A percentile compares a stretch with the other conserved stretches of the same genome.
Evolutionary conservation across 2,329 filamentous ascomycete genomes (phyloP).

Genomic region (Cercospora sp.): DNA sequence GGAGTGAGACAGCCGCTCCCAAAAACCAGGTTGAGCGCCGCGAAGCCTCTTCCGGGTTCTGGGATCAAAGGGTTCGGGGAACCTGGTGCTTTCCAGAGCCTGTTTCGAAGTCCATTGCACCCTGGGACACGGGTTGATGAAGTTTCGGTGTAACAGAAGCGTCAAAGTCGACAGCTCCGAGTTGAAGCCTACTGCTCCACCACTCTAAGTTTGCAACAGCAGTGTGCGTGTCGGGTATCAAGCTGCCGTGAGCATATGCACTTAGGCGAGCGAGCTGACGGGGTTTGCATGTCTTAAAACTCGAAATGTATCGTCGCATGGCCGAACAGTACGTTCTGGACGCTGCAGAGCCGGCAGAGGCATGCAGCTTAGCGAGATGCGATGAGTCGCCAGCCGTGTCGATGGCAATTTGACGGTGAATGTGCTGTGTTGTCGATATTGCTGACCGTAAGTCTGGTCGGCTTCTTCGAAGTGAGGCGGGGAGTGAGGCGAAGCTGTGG

Average conservation of each 20-base stretch:
- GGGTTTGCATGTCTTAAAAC: neutral
- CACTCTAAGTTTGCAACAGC: neutral
- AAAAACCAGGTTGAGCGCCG: neutral
- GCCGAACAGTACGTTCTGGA: neutral
- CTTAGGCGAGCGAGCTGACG: neutral
- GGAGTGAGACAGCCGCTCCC: neutral
- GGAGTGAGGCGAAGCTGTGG: neutral
- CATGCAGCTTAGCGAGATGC: neutral
- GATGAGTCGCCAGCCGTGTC: neutral
- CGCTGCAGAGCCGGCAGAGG: neutral
- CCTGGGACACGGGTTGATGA: neutral
- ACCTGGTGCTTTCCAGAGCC: neutral
- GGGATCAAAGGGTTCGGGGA: neutral
- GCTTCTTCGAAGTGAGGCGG: neutral
- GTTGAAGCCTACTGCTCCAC: neutral
- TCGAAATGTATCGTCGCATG: neutral
- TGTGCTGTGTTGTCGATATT: neutral
- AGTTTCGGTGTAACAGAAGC: neutral
- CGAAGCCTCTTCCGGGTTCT: neutral
- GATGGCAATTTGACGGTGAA: neutral
- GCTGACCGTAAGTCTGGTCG: neutral
- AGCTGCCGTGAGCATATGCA: slow-evolving; percentile 2
- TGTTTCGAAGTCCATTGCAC: neutral
- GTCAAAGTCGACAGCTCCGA: neutral
- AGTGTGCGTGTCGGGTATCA: slow-evolving; percentile 1